Base-by-base conservation (phyloP, 768 basidiomycete species). In the Phylloporus rhodoxanthus region DNA sequence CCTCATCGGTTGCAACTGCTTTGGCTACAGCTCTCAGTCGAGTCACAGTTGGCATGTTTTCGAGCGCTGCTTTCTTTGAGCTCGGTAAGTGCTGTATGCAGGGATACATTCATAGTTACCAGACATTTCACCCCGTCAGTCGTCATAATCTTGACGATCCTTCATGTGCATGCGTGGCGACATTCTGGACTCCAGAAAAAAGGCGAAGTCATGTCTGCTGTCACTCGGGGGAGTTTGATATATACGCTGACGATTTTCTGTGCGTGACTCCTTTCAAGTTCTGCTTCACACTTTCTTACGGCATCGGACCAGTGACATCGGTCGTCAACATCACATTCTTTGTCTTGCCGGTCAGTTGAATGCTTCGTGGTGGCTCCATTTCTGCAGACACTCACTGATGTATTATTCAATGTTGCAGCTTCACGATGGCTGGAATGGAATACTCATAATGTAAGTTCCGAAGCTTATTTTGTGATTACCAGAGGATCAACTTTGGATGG, bases 31-130 rank as follows among this genome's bases (percentile, higher is more conserved):
- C 33, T n/a, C 54, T 55, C 10, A 55, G 54, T 11, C 37, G 3
- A 4, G 46, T 45, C 33, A 48, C 47, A 3, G 39, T 55, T 1
- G 44, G 53, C 3, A 34, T 55, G 41, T 55, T 55, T 40, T 55
- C 41, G 5, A 40, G 53, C 4, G 45, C 53, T 20, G 47, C 47
- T 23, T 56, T 39, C 7, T 56, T 55, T 15, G 54, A 56, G 26
- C 44, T 56, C 19, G 43, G 54, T 54, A 14, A 29, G 53, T 38
- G n/a, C 17, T 26, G 11, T 20, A 25, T 17, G 11, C n/a, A 14
- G 8, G 2, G 8, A 32, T 8, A 4, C 14, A 14, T 45, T 2
- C 28, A 8, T n/a, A n/a, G 25, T 38, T 17, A 30, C 38, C 8
- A 4, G n/a, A 4, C 0, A 26, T 23, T 20, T 26, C 8, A 13